phyloP scores from a whole-genome alignment of 495 filamentous ascomycete species.

The Delitschia confertaspora region DNA sequence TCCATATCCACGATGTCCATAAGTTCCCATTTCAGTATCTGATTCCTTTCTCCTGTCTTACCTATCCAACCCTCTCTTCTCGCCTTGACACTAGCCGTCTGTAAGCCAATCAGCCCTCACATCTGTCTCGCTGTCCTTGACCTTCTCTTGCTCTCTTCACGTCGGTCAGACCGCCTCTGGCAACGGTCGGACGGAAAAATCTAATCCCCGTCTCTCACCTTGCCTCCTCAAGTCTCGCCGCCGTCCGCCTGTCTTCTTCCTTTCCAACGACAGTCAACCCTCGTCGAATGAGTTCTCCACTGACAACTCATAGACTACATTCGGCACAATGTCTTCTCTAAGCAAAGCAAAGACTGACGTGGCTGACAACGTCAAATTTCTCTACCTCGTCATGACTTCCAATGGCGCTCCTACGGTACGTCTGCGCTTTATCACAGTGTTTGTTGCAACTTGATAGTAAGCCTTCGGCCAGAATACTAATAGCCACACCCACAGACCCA shows the following conservation, averaged over 20 bases:
- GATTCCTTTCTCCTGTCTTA: not conserved
- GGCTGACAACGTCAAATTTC: conserved; percentile 22
- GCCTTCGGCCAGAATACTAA: not conserved
- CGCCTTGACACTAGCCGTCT: too few relatives aligned
- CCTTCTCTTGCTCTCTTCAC: too few relatives aligned
- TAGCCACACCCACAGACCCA: conserved; percentile 17
- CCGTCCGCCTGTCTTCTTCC: not conserved
- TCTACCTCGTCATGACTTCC: conserved; percentile 16
- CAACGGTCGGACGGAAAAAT: too few relatives aligned
- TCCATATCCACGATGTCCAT: not conserved
- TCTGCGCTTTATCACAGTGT: not conserved
- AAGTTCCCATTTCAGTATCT: not conserved
- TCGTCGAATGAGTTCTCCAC: not conserved
- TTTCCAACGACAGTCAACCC: not conserved
- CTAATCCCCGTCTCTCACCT: too few relatives aligned
- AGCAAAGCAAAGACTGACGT: too few relatives aligned
- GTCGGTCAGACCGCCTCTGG: too few relatives aligned
- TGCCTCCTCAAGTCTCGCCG: too few relatives aligned
- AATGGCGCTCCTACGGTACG: conserved; percentile 12
- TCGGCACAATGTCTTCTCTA: conserved; percentile 20
- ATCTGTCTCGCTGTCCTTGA: too few relatives aligned
- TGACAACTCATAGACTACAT: not conserved
- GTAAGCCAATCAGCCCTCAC: not conserved
- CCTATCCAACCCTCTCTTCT: not conserved
- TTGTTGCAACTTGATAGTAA: not conserved